A percentile compares a stretch with the other conserved stretches of the same genome.
Evolutionary conservation across 2,329 filamentous ascomycete genomes (phyloP).

Genomic region (Exophiala aquamarina): DNA sequence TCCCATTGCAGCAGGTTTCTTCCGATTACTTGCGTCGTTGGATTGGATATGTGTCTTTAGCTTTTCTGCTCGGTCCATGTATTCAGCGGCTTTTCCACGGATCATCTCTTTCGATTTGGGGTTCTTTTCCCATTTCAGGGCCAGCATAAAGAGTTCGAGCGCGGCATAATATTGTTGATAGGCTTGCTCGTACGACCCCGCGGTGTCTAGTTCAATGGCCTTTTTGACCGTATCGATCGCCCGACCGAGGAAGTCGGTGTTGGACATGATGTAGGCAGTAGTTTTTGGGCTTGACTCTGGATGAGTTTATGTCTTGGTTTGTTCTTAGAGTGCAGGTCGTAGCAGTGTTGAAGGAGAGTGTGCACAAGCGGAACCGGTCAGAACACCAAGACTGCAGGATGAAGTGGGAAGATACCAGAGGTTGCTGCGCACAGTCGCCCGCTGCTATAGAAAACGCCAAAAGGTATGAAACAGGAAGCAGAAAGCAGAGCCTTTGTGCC

Average conservation of each 20-base stretch:
- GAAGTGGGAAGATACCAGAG: too few relatives aligned
- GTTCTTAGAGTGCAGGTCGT: too few relatives aligned
- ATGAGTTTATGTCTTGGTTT: too few relatives aligned
- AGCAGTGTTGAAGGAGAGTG: too few relatives aligned
- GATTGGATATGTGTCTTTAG: slow-evolving; percentile 86
- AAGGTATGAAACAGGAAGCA: too few relatives aligned
- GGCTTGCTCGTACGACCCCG: slow-evolving; percentile 93
- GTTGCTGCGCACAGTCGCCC: too few relatives aligned
- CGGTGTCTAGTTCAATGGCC: slow-evolving; percentile 93
- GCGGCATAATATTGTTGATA: slow-evolving; percentile 95
- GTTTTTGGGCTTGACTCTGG: too few relatives aligned
- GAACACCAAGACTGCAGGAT: too few relatives aligned
- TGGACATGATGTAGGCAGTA: slow-evolving; percentile 67
- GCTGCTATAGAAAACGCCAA: too few relatives aligned
- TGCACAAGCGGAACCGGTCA: too few relatives aligned
- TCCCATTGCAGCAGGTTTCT: slow-evolving; percentile 53
- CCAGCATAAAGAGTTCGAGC: slow-evolving; percentile 97
- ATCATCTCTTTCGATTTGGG: slow-evolving; percentile 96
- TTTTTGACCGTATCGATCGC: slow-evolving; percentile 97
- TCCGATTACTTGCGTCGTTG: slow-evolving; percentile 58
- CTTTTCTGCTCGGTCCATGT: slow-evolving; percentile 99
- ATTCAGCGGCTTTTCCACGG: slow-evolving; percentile 88
- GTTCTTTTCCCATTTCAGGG: slow-evolving; percentile 99
- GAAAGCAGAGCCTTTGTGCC: too few relatives aligned
- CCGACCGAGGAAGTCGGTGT: slow-evolving; percentile 93